Conservation (phyloP, 371 early-diverging fungal genomes). For the Gilbertella persicaria region DNA sequence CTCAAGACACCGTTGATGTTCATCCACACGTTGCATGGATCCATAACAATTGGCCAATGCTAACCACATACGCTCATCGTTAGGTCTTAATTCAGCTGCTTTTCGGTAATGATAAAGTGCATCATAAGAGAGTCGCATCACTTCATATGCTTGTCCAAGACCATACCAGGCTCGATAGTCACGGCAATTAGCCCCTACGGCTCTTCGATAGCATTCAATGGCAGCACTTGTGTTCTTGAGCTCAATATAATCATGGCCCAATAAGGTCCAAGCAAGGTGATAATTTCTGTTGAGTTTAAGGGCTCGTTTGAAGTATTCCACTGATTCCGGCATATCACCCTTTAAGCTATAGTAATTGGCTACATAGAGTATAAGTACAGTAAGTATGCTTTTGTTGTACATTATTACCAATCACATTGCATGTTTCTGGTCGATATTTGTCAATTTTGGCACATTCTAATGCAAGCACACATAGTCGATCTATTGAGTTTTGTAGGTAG, state of each 20-base stretch:
- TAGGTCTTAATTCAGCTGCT: conserved; percentile 75
- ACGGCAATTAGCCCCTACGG: conserved; percentile 74
- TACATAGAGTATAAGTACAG: conserved; percentile 10
- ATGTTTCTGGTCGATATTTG: conserved; percentile 87
- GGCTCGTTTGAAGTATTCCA: conserved; percentile 85
- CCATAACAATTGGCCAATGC: conserved; percentile 76
- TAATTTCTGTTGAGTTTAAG: conserved; percentile 78
- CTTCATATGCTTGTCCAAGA: conserved; percentile 89
- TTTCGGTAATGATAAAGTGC: conserved; percentile 85
- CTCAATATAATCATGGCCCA: conserved; percentile 97
- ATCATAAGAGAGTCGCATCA: conserved; percentile 79
- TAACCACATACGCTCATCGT: conserved; percentile 82
- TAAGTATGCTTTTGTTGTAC: no score
- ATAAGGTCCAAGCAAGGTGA: conserved; percentile 85
- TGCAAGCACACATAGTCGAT: conserved; percentile 80
- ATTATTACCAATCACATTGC: conserved; percentile 71
- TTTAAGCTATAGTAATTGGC: conserved; percentile 90
- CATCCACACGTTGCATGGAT: conserved; percentile 41
- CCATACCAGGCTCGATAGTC: conserved; percentile 96
- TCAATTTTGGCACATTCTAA: conserved; percentile 75
- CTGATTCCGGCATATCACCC: conserved; percentile 81
- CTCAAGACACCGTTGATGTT: conserved; percentile 70
- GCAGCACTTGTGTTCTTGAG: conserved; percentile 87
- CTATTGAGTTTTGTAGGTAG: conserved; percentile 73
- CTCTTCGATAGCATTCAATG: conserved; percentile 87